Percentiles rank a stretch among this genome's conserved stretches.
Evolutionary conservation across 2,329 filamentous ascomycete genomes (phyloP).

Genomic region (Arthrobotrys iridis): DNA sequence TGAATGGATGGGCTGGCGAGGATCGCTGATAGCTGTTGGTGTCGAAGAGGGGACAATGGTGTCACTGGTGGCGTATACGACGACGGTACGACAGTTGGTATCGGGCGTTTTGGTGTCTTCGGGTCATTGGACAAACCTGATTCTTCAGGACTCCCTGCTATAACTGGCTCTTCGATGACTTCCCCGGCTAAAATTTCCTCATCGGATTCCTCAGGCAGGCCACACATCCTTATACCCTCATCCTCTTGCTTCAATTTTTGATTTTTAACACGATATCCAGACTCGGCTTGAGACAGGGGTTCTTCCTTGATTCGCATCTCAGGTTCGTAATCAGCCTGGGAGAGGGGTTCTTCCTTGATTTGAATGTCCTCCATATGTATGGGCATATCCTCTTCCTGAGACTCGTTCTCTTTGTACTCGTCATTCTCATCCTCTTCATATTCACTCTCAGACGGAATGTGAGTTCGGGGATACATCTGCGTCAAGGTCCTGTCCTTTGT

Average conservation of each 20-base stretch:
- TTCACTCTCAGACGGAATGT: constrained; percentile 22
- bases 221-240: not conserved
- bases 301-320: constrained; percentile 28
- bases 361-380: not conserved
- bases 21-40: constrained; percentile 40
- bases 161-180: not conserved
- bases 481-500: constrained; percentile 24
- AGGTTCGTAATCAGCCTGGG: not conserved
- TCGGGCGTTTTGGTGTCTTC: constrained; percentile 32
- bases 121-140: not conserved
- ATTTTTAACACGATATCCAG: not conserved
- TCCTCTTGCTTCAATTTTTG: constrained; percentile 35
- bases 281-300: constrained; percentile 24
- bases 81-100: constrained; percentile 32
- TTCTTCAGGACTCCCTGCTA: not conserved
- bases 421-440: constrained; percentile 28
- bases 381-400: not conserved
- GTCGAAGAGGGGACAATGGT: constrained; percentile 44
- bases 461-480: constrained; percentile 37
- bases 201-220: not conserved
- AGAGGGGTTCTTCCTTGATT: constrained; percentile 8
- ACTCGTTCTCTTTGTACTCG: constrained; percentile 1
- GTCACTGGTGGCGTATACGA: constrained; percentile 45
- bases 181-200: constrained; percentile 10
- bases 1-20: constrained; percentile 41